Conservation (phyloP, 805 yeast species). For the Suhomyces canberraensis region DNA sequence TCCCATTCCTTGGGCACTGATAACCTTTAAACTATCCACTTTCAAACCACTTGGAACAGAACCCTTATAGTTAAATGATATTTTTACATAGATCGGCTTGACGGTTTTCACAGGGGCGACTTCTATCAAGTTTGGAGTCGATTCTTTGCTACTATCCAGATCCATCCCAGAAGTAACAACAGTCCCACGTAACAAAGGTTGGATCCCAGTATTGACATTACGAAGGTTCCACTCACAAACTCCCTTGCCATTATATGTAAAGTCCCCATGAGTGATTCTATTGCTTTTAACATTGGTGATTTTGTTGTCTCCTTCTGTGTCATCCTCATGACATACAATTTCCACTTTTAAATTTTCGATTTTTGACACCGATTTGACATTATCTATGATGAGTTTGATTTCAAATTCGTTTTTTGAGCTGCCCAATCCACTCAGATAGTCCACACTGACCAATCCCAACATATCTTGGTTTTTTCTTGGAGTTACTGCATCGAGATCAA, state of each 20-base stretch:
- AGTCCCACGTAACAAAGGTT: constrained; percentile 64
- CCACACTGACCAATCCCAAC: constrained; percentile 56
- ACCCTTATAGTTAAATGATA: constrained; percentile 62
- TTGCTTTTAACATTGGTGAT: constrained; percentile 48
- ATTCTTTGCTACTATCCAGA: constrained; percentile 14
- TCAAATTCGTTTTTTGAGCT: constrained; percentile 57
- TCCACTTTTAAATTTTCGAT: constrained; percentile 32
- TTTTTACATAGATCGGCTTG: constrained; percentile 40
- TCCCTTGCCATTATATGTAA: constrained; percentile 50
- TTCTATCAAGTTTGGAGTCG: constrained; percentile 4
- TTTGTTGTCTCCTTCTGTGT: constrained; percentile 3
- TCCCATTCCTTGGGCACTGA: constrained; percentile 54
- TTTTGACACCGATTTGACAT: constrained; percentile 25
- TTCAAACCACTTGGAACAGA: constrained; percentile 71
- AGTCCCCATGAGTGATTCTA: constrained; percentile 76
- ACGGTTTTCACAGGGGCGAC: constrained; percentile 5
- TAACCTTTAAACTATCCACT: constrained; percentile 60
- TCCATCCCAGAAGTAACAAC: constrained; percentile 23
- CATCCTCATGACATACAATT: constrained; percentile 17
- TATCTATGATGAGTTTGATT: constrained; percentile 46
- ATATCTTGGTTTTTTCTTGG: constrained; percentile 20
- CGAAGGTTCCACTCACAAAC: constrained; percentile 66
- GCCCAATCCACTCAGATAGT: constrained; percentile 54
- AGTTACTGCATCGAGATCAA: constrained; percentile 42
- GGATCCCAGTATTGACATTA: constrained; percentile 57